Evolutionary conservation across 1,284 basidiomycete genomes (phyloP), one percentile per base, ranked within the genome.

Genomic region (Phylloporus sp.): DNA sequence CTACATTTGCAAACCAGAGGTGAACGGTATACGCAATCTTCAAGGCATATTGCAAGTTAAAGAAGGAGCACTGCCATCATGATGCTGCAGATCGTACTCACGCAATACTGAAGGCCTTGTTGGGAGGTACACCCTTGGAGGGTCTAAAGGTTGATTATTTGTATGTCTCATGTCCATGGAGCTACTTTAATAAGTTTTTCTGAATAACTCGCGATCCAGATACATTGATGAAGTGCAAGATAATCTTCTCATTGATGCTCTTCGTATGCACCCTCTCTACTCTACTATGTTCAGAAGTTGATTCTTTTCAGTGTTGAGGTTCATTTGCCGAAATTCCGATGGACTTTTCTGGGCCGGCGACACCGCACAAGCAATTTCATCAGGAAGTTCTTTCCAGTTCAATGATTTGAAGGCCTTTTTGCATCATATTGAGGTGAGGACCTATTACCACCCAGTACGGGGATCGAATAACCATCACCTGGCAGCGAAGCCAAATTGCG

Each of bases 341-440:
- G 91, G 91, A 0, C 74, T 90, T 28, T 91, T 92, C 70, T 93
- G 88, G 88, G 91, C 91, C 0, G 91, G 91, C 0, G 91, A 93
- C 69, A 93, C 91, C 0, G 90, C 91, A 0, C 91, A 93, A 68
- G 90, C 90, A 0, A 92, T 93, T 24, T 86, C 87, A 0, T 81
- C 84, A 2, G 91, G 90, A 0, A 90, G 88, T 61, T 85, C 88
- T 0, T 92, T 93, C 68, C 77, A 87, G 18, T 93, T 93, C 72
- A 78, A 89, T 65, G 90, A 92, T 50, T 71, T 93, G 61, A 92
- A 89, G 67, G 82, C 89, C 0, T 88, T 89, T 68, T 68, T 91
- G 31, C 84, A 84, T 62, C 80, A 84, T 29, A 72, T 86, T 0
- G 87, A 92, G 77, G 89, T 86, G 61, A 32, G 74, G 0, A 11